phyloP scores from a whole-genome alignment of 768 basidiomycete genomes.

The Trametes meyenii region DNA sequence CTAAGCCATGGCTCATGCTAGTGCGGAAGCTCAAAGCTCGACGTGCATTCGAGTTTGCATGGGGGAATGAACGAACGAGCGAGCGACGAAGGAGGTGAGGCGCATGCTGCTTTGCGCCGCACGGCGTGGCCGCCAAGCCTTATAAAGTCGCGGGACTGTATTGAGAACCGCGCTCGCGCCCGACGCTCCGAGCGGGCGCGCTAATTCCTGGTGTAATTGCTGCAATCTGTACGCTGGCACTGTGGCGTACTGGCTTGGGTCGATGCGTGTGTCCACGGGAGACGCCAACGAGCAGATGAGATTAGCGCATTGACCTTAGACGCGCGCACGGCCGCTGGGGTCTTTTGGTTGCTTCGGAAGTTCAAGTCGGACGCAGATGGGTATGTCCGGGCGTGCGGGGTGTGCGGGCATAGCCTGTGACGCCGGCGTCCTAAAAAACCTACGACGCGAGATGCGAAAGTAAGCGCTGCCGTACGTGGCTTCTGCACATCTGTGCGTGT shows the following conservation, averaged over 20 bases:
- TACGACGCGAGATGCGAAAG: too few relatives aligned
- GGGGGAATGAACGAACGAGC: not conserved
- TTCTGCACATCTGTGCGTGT: too few relatives aligned
- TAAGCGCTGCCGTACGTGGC: too few relatives aligned
- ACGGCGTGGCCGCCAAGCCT: slow-evolving; percentile 10
- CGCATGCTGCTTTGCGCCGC: slow-evolving; percentile 1
- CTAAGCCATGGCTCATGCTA: too few relatives aligned
- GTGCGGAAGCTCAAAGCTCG: too few relatives aligned
- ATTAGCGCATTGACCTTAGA: not conserved
- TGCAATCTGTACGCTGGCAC: not conserved
- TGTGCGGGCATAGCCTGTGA: too few relatives aligned
- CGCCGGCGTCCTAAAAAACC: too few relatives aligned
- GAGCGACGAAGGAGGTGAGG: not conserved
- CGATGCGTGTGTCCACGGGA: not conserved
- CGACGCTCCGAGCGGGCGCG: slow-evolving; percentile 4
- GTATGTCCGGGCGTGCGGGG: not conserved
- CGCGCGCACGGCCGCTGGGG: too few relatives aligned
- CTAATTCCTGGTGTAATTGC: not conserved
- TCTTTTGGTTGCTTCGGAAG: not conserved
- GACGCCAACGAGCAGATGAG: not conserved
- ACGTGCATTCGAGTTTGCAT: not conserved
- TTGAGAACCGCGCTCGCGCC: slow-evolving; percentile 1
- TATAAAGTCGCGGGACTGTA: slow-evolving; percentile 2
- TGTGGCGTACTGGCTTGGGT: not conserved
- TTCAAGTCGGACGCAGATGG: not conserved